Conservation (phyloP, 2,329 filamentous ascomycete genomes). For the Pseudonectria foliicola region DNA sequence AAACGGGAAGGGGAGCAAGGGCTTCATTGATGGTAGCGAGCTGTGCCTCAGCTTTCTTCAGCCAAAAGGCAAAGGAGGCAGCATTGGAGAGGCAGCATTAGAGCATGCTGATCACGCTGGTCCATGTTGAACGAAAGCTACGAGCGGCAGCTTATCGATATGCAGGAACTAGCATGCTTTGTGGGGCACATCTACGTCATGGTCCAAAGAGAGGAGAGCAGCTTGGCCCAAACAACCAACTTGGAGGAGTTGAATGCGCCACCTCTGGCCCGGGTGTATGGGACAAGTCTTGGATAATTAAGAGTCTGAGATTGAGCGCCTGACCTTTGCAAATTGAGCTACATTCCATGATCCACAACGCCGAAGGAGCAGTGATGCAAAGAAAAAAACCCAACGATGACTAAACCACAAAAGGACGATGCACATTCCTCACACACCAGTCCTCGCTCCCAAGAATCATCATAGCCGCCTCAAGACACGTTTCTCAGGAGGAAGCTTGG, state of each 20-base stretch:
- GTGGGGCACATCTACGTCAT: conserved; percentile 4
- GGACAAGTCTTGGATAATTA: neutral
- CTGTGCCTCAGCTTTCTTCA: no score
- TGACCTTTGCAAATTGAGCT: neutral
- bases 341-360: conserved; percentile 7
- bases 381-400: conserved; percentile 6
- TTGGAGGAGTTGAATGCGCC: neutral
- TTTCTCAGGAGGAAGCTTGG: no score
- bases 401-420: conserved; percentile 8
- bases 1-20: conserved; percentile 49
- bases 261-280: neutral
- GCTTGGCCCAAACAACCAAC: no score
- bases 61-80: no score
- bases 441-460: conserved; percentile 1
- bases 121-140: conserved; percentile 5
- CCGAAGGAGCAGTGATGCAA: conserved; percentile 10
- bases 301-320: no score
- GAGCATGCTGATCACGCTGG: neutral
- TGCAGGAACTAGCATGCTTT: conserved; percentile 1
- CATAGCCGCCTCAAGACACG: neutral
- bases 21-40: conserved; percentile 19
- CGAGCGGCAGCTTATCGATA: conserved; percentile 23
- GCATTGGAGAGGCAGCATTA: no score
- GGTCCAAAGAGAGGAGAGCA: no score
- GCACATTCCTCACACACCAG: conserved; percentile 1